These are phyloP conservation scores for Penicillium corylophilum DNA, from an alignment of 2,329 filamentous ascomycete species.

Conservation along the genomic window DNA sequence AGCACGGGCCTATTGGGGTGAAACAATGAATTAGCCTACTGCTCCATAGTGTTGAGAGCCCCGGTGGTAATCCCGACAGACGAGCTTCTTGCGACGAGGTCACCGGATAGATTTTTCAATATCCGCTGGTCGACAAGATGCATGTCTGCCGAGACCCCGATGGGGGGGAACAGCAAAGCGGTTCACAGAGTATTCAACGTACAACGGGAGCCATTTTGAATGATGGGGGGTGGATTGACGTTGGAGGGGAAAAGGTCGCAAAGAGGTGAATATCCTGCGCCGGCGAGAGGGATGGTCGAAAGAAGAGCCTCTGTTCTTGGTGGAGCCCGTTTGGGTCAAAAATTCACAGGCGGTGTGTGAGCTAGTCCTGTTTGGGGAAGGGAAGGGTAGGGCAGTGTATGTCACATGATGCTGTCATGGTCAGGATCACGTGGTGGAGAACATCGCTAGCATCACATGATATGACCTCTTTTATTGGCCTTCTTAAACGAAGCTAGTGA, in stretches of 20 bases:
- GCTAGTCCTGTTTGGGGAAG: conserved; percentile 26
- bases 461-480: not conserved
- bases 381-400: conserved; percentile 5
- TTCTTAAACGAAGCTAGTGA: conserved; percentile 17
- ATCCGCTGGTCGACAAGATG: conserved; percentile 6
- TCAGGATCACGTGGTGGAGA: conserved; percentile 6
- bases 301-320: conserved; percentile 28
- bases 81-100: not conserved
- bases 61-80: conserved; percentile 11
- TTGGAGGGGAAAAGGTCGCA: conserved; percentile 57
- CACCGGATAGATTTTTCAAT: conserved; percentile 26
- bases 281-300: conserved; percentile 37
- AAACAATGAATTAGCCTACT: conserved; percentile 89
- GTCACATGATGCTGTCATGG: not conserved
- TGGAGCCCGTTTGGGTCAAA: conserved; percentile 25
- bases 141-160: conserved; percentile 21
- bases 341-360: conserved; percentile 26
- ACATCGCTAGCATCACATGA: not conserved
- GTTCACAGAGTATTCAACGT: conserved; percentile 62
- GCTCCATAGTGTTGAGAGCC: conserved; percentile 52
- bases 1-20: conserved; percentile 44
- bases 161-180: conserved; percentile 89
- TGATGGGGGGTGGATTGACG: conserved; percentile 37
- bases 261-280: conserved; percentile 92
- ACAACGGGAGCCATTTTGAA: conserved; percentile 84